Percentiles rank a stretch among this genome's conserved stretches.
Conservation (phyloP, 306 rosid genomes). For the Cicer yamashitae region DNA sequence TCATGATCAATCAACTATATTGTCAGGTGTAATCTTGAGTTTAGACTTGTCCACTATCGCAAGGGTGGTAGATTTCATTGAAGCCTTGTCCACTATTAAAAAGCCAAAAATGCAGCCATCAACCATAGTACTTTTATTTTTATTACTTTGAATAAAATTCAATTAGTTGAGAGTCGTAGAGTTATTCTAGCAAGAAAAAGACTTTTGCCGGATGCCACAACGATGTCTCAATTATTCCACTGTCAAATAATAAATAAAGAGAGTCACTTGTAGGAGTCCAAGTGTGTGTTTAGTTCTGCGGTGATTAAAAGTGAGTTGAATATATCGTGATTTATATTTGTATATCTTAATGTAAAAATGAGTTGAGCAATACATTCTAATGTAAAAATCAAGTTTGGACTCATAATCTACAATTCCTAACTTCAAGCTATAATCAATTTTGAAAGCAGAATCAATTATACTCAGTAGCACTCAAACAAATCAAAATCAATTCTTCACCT, state of each 20-base stretch:
- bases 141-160: not conserved
- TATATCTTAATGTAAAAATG: too few species aligned
- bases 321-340: too few species aligned
- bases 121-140: constrained; percentile 32
- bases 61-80: constrained; percentile 5
- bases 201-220: constrained; percentile 15
- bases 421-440: too few species aligned
- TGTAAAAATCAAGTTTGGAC: too few species aligned
- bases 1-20: constrained; percentile 1
- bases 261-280: not conserved
- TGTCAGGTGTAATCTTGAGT: not conserved
- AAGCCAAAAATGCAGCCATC: constrained; percentile 37
- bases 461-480: too few species aligned
- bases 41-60: not conserved
- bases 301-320: too few species aligned
- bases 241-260: constrained; percentile 36
- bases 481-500: too few species aligned
- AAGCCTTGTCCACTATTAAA: constrained; percentile 42
- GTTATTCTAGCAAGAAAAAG: constrained; percentile 36
- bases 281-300: too few species aligned
- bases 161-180: not conserved
- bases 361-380: too few species aligned
- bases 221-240: constrained; percentile 30
- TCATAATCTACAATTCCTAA: too few species aligned
- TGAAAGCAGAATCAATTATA: too few species aligned